A percentile compares a stretch with the other conserved stretches of the same genome.
Conservation (phyloP, 2,329 filamentous ascomycete genomes). For the Neofusicoccum laricinum region DNA sequence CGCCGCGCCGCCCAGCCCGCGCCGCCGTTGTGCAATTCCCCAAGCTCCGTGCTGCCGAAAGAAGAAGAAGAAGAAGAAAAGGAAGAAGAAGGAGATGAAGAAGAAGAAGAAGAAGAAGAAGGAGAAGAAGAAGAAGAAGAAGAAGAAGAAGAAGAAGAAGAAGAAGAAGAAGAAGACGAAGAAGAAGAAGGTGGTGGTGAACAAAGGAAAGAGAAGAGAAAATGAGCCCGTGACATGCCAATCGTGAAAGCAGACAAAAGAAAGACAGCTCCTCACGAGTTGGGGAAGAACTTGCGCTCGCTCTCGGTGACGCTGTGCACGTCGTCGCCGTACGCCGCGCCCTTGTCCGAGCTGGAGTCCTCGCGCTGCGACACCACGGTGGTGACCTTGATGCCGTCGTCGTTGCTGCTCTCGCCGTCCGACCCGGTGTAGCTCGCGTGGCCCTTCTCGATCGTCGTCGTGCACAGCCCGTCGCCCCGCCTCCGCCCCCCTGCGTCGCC, state of each 20-base stretch:
- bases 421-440: not conserved
- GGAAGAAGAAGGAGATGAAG: not conserved
- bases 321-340: not conserved
- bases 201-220: not conserved
- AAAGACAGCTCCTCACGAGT: not conserved
- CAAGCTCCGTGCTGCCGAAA: not conserved
- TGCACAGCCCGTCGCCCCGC: not conserved
- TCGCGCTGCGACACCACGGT: slow-evolving; percentile 3
- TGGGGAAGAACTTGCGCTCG: slow-evolving; percentile 1
- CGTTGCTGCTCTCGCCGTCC: not conserved
- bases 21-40: not conserved
- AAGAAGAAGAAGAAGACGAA: not conserved
- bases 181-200: not conserved
- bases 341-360: not conserved
- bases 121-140: not conserved
- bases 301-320: slow-evolving; percentile 9
- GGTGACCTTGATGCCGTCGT: not conserved
- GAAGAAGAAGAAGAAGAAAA: not conserved
- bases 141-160: not conserved
- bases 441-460: slow-evolving; percentile 3
- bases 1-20: not conserved
- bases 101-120: not conserved
- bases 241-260: not conserved
- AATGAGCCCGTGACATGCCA: not conserved
- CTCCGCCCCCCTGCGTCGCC: not conserved